These are phyloP conservation scores for Elongisporangium senticosum DNA, from an alignment of 352 stramenopile genomes.

Conservation along the genomic window DNA sequence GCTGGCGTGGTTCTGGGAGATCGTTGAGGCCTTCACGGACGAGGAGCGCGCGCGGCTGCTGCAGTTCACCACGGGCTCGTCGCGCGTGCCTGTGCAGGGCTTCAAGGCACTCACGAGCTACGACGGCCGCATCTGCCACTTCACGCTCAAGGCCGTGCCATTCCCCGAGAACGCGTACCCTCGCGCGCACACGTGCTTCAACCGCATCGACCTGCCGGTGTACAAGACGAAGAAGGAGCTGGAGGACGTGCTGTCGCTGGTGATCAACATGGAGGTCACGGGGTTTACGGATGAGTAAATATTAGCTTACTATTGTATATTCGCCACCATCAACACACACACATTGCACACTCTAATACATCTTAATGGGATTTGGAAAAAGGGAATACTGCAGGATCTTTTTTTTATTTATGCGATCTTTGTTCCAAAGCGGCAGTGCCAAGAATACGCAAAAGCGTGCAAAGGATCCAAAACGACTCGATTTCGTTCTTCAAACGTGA, in stretches of 20 bases:
- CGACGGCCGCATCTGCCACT: conserved; percentile 53
- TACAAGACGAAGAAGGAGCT: conserved; percentile 92
- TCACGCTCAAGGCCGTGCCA: conserved; percentile 55
- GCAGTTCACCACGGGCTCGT: conserved; percentile 53
- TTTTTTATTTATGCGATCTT: too few species aligned
- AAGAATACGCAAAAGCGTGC: too few species aligned
- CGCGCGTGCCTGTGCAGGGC: conserved; percentile 54
- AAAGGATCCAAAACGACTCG: too few species aligned
- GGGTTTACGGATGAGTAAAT: conserved; percentile 81
- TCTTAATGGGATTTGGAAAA: not conserved
- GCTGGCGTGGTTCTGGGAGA: conserved; percentile 71
- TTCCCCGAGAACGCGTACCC: conserved; percentile 52
- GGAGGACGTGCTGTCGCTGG: conserved; percentile 90
- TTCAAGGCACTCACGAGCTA: conserved; percentile 62
- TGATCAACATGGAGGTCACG: conserved; percentile 93
- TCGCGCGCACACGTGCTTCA: conserved; percentile 93
- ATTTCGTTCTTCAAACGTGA: too few species aligned
- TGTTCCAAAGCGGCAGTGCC: too few species aligned
- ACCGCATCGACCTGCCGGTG: conserved; percentile 95
- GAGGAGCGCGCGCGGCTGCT: conserved; percentile 45
- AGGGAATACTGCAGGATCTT: too few species aligned
- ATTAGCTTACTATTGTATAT: conserved; percentile 13
- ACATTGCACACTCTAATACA: not conserved
- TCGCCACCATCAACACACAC: not conserved
- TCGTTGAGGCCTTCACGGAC: conserved; percentile 45